Evolutionary conservation across 2,329 filamentous ascomycete genomes (phyloP), one percentile per base, ranked within the genome.

Genomic region (Bretziella fagacearum): DNA sequence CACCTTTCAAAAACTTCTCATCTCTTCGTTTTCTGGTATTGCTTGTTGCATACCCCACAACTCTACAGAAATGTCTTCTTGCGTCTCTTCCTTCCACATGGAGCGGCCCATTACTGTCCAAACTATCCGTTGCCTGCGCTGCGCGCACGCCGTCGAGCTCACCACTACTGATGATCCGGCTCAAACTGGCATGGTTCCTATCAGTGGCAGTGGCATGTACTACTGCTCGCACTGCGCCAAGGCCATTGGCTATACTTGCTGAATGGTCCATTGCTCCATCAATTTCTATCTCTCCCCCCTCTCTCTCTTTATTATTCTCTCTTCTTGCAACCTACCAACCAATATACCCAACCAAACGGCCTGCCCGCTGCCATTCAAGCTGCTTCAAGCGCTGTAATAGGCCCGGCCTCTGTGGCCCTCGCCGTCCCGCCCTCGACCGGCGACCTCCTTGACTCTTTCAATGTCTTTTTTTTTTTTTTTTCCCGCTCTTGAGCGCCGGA

Each of bases 161-260:
- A 76, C 74, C 6, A 69, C 71, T 6, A 75, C 72, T 26, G 74
- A 78, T 58, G 73, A 78, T 59, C 64, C 69, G 43, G 64, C 62
- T 53, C 64, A 70, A 36, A 71, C 65, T 49, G 75, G 74, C 52
- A 80, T 80, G 75, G 69, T 80, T 11, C 68, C 71, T 55, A 74
- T 79, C 52, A 73, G 74, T 2, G 71, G 73, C 59, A 77, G 77
- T 59, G 69, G 79, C 51, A 79, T 79, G 63, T 79, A 80, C 61
- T 50, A 50, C 48, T 79, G 76, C 62, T 66, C 70, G 50, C 67
- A 73, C 29, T 80, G 76, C 57, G 76, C 76, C 51, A 71, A 69
- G 57, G 72, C 75, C 58, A 72, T 76, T 26, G 76, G 47, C 26
- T 35, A 42, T 29, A 36, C 42, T 22, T 27, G 27, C 37, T 43